Evolutionary conservation across 2,329 filamentous ascomycete genomes (phyloP).

Genomic region (Fonsecaea nubica): DNA sequence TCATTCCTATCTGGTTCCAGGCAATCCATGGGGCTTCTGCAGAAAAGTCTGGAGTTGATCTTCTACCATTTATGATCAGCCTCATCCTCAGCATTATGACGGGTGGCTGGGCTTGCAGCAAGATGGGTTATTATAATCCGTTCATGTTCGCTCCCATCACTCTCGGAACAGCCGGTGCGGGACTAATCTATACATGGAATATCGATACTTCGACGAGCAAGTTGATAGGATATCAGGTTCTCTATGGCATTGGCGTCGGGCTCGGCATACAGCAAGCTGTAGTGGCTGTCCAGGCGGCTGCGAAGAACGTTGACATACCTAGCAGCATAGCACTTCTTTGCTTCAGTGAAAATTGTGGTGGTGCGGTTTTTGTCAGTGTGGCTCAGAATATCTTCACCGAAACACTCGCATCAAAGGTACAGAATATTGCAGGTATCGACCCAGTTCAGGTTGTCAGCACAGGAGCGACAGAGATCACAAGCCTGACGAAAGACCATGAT

Average conservation of each 20-base stretch:
- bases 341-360: conserved; percentile 47
- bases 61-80: conserved; percentile 27
- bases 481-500: conserved; percentile 36
- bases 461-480: conserved; percentile 41
- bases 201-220: not conserved
- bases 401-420: conserved; percentile 34
- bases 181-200: conserved; percentile 37
- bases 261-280: conserved; percentile 38
- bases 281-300: conserved; percentile 42
- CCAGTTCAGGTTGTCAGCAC: conserved; percentile 40
- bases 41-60: conserved; percentile 31
- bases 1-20: conserved; percentile 54
- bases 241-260: conserved; percentile 41
- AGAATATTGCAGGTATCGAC: conserved; percentile 30
- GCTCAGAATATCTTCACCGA: conserved; percentile 43
- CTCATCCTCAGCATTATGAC: no score
- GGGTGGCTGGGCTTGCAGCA: not conserved
- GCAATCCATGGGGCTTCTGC: conserved; percentile 48
- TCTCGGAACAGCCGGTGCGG: conserved; percentile 41
- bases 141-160: conserved; percentile 36
- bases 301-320: conserved; percentile 40
- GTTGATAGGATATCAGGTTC: conserved; percentile 46
- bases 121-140: conserved; percentile 38
- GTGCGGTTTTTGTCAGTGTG: conserved; percentile 43
- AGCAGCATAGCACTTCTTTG: conserved; percentile 42